Base-by-base conservation (phyloP, 2,329 filamentous ascomycete genomes). In the Hypoxylon sp. region DNA sequence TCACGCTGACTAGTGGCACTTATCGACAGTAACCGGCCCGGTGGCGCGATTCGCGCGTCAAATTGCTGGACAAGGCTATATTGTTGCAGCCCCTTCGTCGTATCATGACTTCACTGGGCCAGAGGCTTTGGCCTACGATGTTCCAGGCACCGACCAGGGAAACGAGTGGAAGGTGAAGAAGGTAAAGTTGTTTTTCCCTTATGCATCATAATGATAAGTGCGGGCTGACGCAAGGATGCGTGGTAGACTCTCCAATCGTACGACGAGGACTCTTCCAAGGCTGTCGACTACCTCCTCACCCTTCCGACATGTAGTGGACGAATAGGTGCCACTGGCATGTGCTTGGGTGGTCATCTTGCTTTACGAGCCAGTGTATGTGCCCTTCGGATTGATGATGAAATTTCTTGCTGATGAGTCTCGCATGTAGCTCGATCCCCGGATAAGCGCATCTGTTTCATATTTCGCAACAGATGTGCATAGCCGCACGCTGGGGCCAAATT, bases 21-120 rank as follows among this genome's bases (percentile, higher is more conserved):
- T 22, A 29, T 54, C 63, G 33, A 46, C 70, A 94, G 94, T 98
- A 17, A 97, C 94, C 65, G 94, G 94, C 1, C 94, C 94, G 1
- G 94, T 98, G 26, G 88, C 91, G 67, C 90, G 95, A 59, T 97
- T 98, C 76, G 94, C 93, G 57, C 90, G 94, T 67, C 94, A 97
- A 79, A 97, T 98, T 75, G 93, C 94, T 42, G 92, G 93, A 2
- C 93, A 97, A 72, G 95, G 94, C 76, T 98, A 97, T 84, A 97
- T 98, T 73, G 94, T 95, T 72, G 94, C 92, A 9, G 94, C 94
- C 0, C 94, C 94, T 0, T 96, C 92, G 37, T 94, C 91, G 33
- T 98, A 97, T 81, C 94, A 98, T 79, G 94, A 98, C 80, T 98
- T 98, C 81, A 93, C 90, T 1, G 92, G 92, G 3, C 93, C 94